Evolutionary conservation across 306 rosid genomes (phyloP), one percentile per base, ranked within the genome.

Genomic region (Malus fusca): DNA sequence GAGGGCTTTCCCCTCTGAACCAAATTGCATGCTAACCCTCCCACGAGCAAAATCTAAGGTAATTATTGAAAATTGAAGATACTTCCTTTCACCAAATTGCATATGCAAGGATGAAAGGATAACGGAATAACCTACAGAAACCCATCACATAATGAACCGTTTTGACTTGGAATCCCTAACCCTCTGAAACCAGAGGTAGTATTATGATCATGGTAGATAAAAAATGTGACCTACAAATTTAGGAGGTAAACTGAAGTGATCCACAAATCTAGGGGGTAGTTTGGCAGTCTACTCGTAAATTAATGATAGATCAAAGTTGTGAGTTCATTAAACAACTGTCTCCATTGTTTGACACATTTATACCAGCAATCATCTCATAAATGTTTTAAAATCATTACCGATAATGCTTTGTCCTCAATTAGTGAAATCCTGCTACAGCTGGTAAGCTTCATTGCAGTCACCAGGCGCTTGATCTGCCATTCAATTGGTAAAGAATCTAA

Each of bases 381-480:
- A 35, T n/a, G 66, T 56, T 72, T 56, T 42, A 17, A 69, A 80
- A 72, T 71, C 42, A 66, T 84, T 88, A 92, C 97, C 96, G 23
- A 44, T 74, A 94, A 81, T 62, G 88, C 84, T 82, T 83, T 90
- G 87, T 94, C 85, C 80, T 90, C 98, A 66, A 90, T 88, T 43
- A 94, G 80, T 23, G 92, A 94, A 74, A 91, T 86, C 84, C 98
- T 79, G 87, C 96, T 83, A 66, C 93, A 91, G 64, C 80, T 80
- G 66, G 90, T 88, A 81, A 94, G 84, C 85, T 85, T 94, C 97
- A 94, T 91, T 42, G 87, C 88, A 79, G 85, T 78, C 86, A 94
- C 97, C 88, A 94, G 75, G 67, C 98, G 92, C 87, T 90, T 91
- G 88, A 91, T 83, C 82, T 94, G 97, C 98, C 98, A 94, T 26